These are phyloP conservation scores for Aureobasidium sp. DNA, from an alignment of 2,329 filamentous ascomycete species.

Conservation along the genomic window DNA sequence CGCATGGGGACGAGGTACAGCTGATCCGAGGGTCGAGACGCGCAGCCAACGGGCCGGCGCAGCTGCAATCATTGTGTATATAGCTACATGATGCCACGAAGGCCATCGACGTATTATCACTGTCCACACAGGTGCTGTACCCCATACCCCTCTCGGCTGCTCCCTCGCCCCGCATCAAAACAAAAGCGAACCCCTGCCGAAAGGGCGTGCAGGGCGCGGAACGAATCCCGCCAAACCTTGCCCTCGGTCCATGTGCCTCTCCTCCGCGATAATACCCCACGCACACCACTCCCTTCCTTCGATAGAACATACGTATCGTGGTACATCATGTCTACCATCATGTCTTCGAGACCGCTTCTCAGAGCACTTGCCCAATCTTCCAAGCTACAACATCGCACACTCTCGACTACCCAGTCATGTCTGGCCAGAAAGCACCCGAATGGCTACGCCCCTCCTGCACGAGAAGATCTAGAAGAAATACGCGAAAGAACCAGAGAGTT, in stretches of 20 bases:
- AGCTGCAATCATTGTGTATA: conserved; percentile 5
- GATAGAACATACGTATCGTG: not conserved
- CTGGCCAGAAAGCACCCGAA: conserved; percentile 62
- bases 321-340: not conserved
- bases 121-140: conserved; percentile 2
- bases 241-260: not conserved
- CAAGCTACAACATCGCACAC: not conserved
- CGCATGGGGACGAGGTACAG: not conserved
- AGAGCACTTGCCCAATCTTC: not conserved
- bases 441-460: conserved; percentile 59
- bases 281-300: not conserved
- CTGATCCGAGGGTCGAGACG: not conserved
- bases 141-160: conserved; percentile 1
- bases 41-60: not conserved
- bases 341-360: not conserved
- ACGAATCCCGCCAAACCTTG: not conserved
- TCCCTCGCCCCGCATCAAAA: conserved; percentile 3
- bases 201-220: conserved; percentile 3
- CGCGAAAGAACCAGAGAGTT: conserved; percentile 84
- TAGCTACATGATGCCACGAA: not conserved
- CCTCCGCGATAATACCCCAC: not conserved
- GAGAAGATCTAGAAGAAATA: conserved; percentile 68
- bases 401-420: conserved; percentile 16
- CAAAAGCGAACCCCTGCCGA: not conserved
- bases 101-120: not conserved